phyloP scores from a whole-genome alignment of 2,329 filamentous ascomycete genomes.

The Colletotrichum theobromicola region DNA sequence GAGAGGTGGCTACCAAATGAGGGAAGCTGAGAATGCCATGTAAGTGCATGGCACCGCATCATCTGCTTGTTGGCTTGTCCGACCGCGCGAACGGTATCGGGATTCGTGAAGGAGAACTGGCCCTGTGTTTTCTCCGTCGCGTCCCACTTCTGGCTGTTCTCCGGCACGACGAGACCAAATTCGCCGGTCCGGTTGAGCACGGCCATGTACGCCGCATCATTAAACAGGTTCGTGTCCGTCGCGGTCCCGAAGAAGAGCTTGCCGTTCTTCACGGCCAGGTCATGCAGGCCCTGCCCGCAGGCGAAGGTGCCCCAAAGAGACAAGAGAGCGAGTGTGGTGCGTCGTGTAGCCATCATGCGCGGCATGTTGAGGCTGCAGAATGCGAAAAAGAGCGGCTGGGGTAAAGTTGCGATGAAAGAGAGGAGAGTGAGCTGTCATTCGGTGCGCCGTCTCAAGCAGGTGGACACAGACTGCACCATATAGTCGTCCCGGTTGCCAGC shows the following conservation, averaged over 20 bases:
- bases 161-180: slow-evolving; percentile 67
- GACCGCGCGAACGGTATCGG: slow-evolving; percentile 51
- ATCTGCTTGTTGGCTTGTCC: slow-evolving; percentile 46
- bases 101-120: slow-evolving; percentile 64
- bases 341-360: background rate
- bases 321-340: background rate
- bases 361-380: background rate
- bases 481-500: background rate
- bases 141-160: slow-evolving; percentile 66
- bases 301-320: background rate
- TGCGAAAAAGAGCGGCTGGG: background rate
- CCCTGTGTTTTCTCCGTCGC: slow-evolving; percentile 61
- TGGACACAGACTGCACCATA: background rate
- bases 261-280: slow-evolving; percentile 56
- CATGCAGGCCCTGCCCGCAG: slow-evolving; percentile 44
- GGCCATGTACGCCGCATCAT: slow-evolving; percentile 54
- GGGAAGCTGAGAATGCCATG: slow-evolving; percentile 68
- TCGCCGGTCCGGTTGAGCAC: slow-evolving; percentile 58
- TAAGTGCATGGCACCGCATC: slow-evolving; percentile 67
- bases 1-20: slow-evolving; percentile 34
- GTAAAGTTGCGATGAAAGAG: background rate
- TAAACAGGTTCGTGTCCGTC: slow-evolving; percentile 56
- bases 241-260: slow-evolving; percentile 67
- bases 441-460: background rate
- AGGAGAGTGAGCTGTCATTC: background rate